These are phyloP conservation scores for Metrosideros polymorpha DNA, from an alignment of 441 rosid species.

Conservation along the genomic window DNA sequence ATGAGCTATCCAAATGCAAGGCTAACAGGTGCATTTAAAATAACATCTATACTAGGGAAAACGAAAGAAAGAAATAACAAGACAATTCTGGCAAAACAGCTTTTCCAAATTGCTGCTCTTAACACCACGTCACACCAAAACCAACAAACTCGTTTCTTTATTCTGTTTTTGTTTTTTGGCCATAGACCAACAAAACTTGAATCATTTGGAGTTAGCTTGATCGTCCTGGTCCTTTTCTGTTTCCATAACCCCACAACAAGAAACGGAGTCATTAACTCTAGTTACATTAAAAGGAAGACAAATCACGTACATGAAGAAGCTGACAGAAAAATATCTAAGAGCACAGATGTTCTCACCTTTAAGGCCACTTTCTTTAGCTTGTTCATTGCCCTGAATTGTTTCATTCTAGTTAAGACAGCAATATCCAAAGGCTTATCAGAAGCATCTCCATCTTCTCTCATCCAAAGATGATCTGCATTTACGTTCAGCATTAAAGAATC, in stretches of 20 bases:
- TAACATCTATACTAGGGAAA: neutral
- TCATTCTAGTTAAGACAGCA: constrained; percentile 74
- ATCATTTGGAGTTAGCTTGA: neutral
- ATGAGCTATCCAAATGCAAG: neutral
- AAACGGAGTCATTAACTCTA: neutral
- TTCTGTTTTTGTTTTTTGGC: neutral
- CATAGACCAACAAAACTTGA: neutral
- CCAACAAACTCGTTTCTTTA: neutral
- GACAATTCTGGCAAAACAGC: neutral
- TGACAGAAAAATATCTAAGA: neutral
- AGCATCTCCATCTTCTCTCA: constrained; percentile 67
- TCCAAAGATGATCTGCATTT: constrained; percentile 66
- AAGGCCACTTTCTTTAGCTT: constrained; percentile 66
- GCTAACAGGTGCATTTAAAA: neutral
- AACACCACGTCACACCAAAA: neutral
- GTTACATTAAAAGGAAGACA: neutral
- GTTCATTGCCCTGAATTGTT: constrained; percentile 76
- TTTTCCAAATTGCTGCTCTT: neutral
- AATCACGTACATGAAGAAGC: neutral
- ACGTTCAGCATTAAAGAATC: neutral
- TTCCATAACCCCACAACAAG: neutral
- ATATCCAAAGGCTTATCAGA: constrained; percentile 73
- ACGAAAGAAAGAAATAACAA: neutral
- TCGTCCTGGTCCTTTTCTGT: neutral
- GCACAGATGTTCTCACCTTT: constrained; percentile 29